A percentile compares a stretch with the other conserved stretches of the same genome.
Evolutionary conservation across 2,329 filamentous ascomycete species (phyloP).

Genomic region (Calonectria pseudoreteaudii): DNA sequence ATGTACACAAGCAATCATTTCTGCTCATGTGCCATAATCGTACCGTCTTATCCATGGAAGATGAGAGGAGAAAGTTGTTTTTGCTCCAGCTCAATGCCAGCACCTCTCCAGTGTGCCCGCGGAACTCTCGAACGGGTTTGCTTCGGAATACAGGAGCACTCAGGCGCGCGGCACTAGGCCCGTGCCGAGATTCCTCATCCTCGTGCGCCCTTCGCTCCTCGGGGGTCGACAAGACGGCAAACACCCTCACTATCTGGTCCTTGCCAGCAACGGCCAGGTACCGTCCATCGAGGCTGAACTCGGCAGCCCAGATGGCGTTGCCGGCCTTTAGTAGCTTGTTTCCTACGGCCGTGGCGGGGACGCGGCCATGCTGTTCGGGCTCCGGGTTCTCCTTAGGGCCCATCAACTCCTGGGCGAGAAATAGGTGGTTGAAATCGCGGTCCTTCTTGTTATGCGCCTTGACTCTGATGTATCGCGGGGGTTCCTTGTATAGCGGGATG

Average conservation of each 20-base stretch:
- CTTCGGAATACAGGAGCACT: slow-evolving; percentile 91
- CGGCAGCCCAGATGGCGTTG: slow-evolving; percentile 89
- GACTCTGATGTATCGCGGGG: slow-evolving; percentile 91
- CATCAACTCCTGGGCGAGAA: slow-evolving; percentile 90
- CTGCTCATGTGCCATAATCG: slow-evolving; percentile 92
- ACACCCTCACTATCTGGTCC: slow-evolving; percentile 86
- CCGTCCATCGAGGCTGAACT: slow-evolving; percentile 92
- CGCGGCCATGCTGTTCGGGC: slow-evolving; percentile 43
- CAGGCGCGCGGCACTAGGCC: slow-evolving; percentile 67
- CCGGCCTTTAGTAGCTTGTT: slow-evolving; percentile 58
- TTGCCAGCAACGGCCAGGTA: slow-evolving; percentile 94
- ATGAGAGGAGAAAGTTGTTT: slow-evolving; percentile 96
- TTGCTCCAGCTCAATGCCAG: slow-evolving; percentile 98
- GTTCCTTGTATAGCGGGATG: slow-evolving; percentile 88
- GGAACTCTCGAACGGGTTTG: slow-evolving; percentile 82
- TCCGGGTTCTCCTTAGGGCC: slow-evolving; percentile 61
- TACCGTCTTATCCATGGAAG: slow-evolving; percentile 98
- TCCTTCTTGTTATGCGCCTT: slow-evolving; percentile 83
- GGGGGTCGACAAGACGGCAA: slow-evolving; percentile 85
- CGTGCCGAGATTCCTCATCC: slow-evolving; percentile 62
- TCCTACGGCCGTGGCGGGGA: slow-evolving; percentile 52
- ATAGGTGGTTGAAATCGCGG: slow-evolving; percentile 86
- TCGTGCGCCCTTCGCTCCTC: slow-evolving; percentile 84
- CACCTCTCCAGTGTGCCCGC: slow-evolving; percentile 86
- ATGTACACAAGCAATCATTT: slow-evolving; percentile 88